Percentiles rank a stretch among this genome's conserved stretches.
phyloP scores from a whole-genome alignment of 495 filamentous ascomycete genomes.

The Penicillium psychrofluorescens region DNA sequence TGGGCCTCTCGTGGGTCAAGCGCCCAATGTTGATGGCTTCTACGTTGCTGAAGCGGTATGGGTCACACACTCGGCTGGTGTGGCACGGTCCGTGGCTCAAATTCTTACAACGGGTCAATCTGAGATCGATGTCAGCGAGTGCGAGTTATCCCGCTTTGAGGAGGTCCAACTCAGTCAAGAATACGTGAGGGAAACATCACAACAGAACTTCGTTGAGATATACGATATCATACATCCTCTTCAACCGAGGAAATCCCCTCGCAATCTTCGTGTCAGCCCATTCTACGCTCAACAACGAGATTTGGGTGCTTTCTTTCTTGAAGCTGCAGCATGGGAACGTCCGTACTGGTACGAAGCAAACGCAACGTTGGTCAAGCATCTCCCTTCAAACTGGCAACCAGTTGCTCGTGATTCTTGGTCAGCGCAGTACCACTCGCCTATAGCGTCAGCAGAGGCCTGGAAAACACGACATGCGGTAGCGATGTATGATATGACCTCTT shows the following conservation, averaged over 20 bases:
- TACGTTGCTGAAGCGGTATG: slow-evolving; percentile 49
- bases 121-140: slow-evolving; percentile 38
- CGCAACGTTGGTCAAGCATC: slow-evolving; percentile 25
- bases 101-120: slow-evolving; percentile 39
- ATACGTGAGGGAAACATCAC: slow-evolving; percentile 39
- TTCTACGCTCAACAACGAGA: slow-evolving; percentile 38
- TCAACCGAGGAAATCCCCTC: slow-evolving; percentile 38
- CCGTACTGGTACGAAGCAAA: slow-evolving; percentile 47
- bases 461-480: slow-evolving; percentile 45
- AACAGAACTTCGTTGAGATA: slow-evolving; percentile 45
- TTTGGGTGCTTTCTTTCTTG: slow-evolving; percentile 42
- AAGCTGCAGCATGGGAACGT: slow-evolving; percentile 42
- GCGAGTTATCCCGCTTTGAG: slow-evolving; percentile 45
- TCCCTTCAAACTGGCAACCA: slow-evolving; percentile 37
- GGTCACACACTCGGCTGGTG: slow-evolving; percentile 49
- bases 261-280: slow-evolving; percentile 38
- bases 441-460: slow-evolving; percentile 43
- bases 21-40: slow-evolving; percentile 41
- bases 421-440: slow-evolving; percentile 36
- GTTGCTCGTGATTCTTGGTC: slow-evolving; percentile 42
- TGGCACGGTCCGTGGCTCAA: slow-evolving; percentile 42
- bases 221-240: slow-evolving; percentile 47
- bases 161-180: slow-evolving; percentile 33
- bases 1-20: slow-evolving; percentile 39
- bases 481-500: slow-evolving; percentile 49